Percentiles rank a stretch among this genome's conserved stretches.
These are phyloP conservation scores for Phanerochaete sordida DNA, from an alignment of 768 basidiomycete genomes.

Conservation along the genomic window DNA sequence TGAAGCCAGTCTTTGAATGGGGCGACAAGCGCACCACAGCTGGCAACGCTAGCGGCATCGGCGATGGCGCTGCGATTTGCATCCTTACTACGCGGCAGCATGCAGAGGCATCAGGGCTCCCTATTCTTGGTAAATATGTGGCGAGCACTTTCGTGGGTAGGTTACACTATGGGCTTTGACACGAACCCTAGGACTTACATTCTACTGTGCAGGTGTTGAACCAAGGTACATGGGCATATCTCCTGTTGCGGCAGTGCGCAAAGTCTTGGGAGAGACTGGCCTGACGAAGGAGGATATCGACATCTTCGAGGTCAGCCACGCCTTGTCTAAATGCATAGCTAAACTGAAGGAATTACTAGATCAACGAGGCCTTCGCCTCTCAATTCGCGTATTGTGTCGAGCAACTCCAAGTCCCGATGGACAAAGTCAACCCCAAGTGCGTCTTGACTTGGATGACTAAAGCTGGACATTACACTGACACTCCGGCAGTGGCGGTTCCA, in stretches of 20 bases:
- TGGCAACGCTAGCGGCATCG: slow-evolving; percentile 85
- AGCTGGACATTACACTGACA: neutral
- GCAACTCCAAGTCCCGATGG: slow-evolving; percentile 67
- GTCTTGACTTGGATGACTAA: neutral
- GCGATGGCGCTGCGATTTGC: slow-evolving; percentile 88
- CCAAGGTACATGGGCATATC: slow-evolving; percentile 78
- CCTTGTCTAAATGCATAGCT: neutral
- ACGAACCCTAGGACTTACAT: neutral
- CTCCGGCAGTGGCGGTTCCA: slow-evolving; percentile 73
- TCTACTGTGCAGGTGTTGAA: slow-evolving; percentile 53
- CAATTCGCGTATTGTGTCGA: slow-evolving; percentile 94
- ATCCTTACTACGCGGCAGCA: slow-evolving; percentile 77
- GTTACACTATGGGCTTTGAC: slow-evolving; percentile 13
- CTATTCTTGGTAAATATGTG: slow-evolving; percentile 82
- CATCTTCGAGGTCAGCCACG: slow-evolving; percentile 57
- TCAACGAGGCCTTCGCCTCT: slow-evolving; percentile 90
- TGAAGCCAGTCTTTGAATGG: slow-evolving; percentile 90
- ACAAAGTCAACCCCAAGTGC: slow-evolving; percentile 84
- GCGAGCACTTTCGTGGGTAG: slow-evolving; percentile 72
- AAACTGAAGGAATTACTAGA: slow-evolving; percentile 39
- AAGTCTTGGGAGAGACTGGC: slow-evolving; percentile 56
- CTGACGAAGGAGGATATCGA: slow-evolving; percentile 72
- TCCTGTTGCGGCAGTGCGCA: slow-evolving; percentile 70
- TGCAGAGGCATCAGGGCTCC: slow-evolving; percentile 74
- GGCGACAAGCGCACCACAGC: slow-evolving; percentile 69